Evolutionary conservation across 345 rosid genomes (phyloP).

Genomic region (Citrus sp.): DNA sequence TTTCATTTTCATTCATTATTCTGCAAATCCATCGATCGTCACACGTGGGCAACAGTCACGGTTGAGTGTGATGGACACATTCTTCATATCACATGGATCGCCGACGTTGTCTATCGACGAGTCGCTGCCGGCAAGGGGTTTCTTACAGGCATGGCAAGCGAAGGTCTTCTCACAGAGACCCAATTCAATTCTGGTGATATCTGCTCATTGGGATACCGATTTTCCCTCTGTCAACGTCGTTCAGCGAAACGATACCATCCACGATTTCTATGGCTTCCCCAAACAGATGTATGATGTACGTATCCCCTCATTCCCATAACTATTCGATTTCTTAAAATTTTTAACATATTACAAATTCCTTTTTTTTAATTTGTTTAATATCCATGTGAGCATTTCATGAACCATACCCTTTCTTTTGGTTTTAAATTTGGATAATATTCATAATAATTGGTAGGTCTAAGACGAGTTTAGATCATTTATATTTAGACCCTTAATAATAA

Average conservation of each 20-base stretch:
- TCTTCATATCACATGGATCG: constrained; percentile 77
- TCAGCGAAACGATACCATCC: constrained; percentile 53
- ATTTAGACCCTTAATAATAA: too few species aligned
- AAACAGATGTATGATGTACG: constrained; percentile 66
- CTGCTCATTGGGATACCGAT: constrained; percentile 88
- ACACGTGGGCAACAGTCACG: background rate
- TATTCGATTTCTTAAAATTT: background rate
- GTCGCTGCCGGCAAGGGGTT: constrained; percentile 55
- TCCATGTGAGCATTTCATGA: too few species aligned
- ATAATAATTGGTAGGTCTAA: too few species aligned
- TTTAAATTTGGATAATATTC: too few species aligned
- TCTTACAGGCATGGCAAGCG: constrained; percentile 63
- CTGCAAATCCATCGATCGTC: background rate
- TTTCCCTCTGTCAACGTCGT: constrained; percentile 64
- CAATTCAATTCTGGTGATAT: constrained; percentile 64
- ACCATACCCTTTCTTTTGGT: too few species aligned
- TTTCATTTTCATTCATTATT: background rate
- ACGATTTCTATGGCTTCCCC: constrained; percentile 84
- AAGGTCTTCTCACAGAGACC: constrained; percentile 41
- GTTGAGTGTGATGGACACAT: constrained; percentile 37
- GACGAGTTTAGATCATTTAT: too few species aligned
- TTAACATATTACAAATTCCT: background rate
- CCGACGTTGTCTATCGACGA: constrained; percentile 86
- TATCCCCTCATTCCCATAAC: background rate
- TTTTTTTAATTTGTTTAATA: too few species aligned